phyloP scores from a whole-genome alignment of 1,139 yeast species.

The Geotrichum armillariae region DNA sequence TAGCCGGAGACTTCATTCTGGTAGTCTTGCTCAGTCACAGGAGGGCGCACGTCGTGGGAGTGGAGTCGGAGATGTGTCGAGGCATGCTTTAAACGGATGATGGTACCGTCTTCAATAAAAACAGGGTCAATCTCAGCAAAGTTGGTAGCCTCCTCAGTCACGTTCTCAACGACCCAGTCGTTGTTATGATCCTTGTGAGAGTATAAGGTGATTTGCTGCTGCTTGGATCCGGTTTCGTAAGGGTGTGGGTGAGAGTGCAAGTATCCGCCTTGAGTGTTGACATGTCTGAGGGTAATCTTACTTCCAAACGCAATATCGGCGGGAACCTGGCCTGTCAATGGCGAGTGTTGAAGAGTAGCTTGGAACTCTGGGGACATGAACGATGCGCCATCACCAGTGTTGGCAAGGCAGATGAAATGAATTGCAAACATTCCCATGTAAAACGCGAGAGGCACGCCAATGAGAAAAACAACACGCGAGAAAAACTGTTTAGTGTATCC shows the following conservation, averaged over 20 bases:
- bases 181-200: slow-evolving; percentile 92
- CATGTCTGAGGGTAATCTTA: slow-evolving; percentile 73
- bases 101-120: slow-evolving; percentile 72
- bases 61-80: slow-evolving; percentile 79
- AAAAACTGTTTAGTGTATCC: slow-evolving; percentile 54
- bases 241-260: slow-evolving; percentile 86
- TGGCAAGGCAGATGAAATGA: slow-evolving; percentile 69
- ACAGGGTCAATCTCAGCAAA: slow-evolving; percentile 40
- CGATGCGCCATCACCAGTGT: slow-evolving; percentile 85
- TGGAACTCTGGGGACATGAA: slow-evolving; percentile 91
- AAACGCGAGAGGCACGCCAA: slow-evolving; percentile 67
- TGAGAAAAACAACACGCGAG: slow-evolving; percentile 57
- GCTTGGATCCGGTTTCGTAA: slow-evolving; percentile 91
- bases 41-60: slow-evolving; percentile 94
- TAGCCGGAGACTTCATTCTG: slow-evolving; percentile 92
- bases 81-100: slow-evolving; percentile 74
- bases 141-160: slow-evolving; percentile 33
- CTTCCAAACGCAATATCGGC: slow-evolving; percentile 92
- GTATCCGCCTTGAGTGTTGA: slow-evolving; percentile 90
- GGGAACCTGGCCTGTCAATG: slow-evolving; percentile 63
- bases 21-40: slow-evolving; percentile 92
- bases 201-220: slow-evolving; percentile 86
- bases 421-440: slow-evolving; percentile 74
- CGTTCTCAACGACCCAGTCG: slow-evolving; percentile 71
- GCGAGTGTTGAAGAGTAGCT: slow-evolving; percentile 68